A percentile compares a stretch with the other conserved stretches of the same genome.
Conservation (phyloP, 805 yeast genomes). For the Yamadazyma tumulicola region DNA sequence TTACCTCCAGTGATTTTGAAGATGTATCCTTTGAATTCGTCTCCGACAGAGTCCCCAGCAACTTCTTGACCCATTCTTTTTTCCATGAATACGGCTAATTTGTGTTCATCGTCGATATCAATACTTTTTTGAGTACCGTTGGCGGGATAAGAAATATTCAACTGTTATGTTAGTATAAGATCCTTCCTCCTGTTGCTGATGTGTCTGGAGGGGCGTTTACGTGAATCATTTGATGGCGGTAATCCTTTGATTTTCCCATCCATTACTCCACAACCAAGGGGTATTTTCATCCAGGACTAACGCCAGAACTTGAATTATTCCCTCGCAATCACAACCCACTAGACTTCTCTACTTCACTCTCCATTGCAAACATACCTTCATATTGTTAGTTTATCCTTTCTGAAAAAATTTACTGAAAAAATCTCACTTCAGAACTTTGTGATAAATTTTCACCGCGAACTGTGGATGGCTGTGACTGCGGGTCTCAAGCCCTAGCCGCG, state of each 20-base stretch:
- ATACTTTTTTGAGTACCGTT: conserved; percentile 99
- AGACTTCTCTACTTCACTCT: neutral
- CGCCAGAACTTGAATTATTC: no score
- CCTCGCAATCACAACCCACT: no score
- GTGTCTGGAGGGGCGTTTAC: no score
- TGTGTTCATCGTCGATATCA: conserved; percentile 99
- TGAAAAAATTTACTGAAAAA: conserved; percentile 1
- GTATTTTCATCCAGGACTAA: no score
- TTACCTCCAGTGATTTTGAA: conserved; percentile 99
- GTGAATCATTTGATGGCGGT: no score
- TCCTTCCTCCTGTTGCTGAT: no score
- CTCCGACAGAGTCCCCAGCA: conserved; percentile 97
- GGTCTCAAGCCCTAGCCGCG: no score
- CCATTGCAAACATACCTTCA: conserved; percentile 4
- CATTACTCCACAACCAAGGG: no score
- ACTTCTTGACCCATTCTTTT: conserved; percentile 99
- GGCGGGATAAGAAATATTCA: conserved; percentile 99
- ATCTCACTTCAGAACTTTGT: no score
- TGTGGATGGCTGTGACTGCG: no score
- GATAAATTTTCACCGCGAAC: no score
- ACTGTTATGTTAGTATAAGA: conserved; percentile 44
- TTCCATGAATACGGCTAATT: conserved; percentile 96
- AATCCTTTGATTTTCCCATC: no score
- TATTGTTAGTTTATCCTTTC: conserved; percentile 1
- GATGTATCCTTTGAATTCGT: conserved; percentile 98